Conservation (phyloP, 2,329 filamentous ascomycete genomes). For the Paracoccidioides brasiliensis region DNA sequence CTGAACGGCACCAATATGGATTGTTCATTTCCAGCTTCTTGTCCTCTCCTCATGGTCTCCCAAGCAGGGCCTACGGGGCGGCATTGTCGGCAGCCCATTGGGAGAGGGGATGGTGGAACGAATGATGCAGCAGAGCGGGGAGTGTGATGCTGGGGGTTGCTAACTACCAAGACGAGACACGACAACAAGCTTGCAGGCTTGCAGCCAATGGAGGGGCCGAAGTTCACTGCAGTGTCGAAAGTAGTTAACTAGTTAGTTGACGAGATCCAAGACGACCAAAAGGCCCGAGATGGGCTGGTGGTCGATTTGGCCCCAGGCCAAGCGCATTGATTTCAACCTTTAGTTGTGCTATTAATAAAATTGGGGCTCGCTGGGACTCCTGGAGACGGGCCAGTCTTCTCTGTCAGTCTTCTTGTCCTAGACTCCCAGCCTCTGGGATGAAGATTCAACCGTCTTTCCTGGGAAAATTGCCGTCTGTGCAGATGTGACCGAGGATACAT, state of each 20-base stretch:
- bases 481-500: background rate
- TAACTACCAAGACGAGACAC: constrained; percentile 1
- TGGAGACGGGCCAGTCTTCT: too few relatives aligned
- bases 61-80: background rate
- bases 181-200: background rate
- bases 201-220: background rate
- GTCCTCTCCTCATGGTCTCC: background rate
- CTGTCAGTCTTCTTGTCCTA: too few relatives aligned
- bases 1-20: too few relatives aligned
- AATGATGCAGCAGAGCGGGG: constrained; percentile 5
- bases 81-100: background rate
- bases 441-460: too few relatives aligned
- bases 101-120: constrained; percentile 1
- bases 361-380: too few relatives aligned
- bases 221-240: background rate
- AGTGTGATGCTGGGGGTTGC: background rate
- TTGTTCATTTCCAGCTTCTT: too few relatives aligned
- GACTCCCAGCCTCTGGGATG: too few relatives aligned
- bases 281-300: too few relatives aligned
- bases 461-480: too few relatives aligned
- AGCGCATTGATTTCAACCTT: too few relatives aligned
- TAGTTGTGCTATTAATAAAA: too few relatives aligned
- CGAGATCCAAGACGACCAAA: background rate
- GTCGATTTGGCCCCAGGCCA: too few relatives aligned
- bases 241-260: background rate